Percentiles rank a stretch among this genome's conserved stretches.
Evolutionary conservation across 2,329 filamentous ascomycete genomes (phyloP).

Genomic region (Colletotrichum karsti): DNA sequence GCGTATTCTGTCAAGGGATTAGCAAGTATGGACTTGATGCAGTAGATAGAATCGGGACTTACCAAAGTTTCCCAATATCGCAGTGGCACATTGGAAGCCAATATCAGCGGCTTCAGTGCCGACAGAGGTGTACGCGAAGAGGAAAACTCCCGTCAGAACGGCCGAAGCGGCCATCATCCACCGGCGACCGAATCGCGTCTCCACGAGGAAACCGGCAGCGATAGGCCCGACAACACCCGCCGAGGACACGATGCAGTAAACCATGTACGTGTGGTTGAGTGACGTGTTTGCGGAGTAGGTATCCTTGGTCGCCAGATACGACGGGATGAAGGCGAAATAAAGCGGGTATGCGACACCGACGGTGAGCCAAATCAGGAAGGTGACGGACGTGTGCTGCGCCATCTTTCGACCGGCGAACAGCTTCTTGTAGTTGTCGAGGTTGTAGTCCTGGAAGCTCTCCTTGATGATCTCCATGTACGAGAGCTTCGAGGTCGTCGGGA

Average conservation of each 20-base stretch:
- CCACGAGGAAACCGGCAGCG: constrained; percentile 49
- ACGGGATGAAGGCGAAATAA: constrained; percentile 55
- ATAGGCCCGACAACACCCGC: constrained; percentile 49
- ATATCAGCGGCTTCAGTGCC: constrained; percentile 45
- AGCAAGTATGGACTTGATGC: constrained; percentile 1
- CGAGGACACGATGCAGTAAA: constrained; percentile 47
- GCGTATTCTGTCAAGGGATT: constrained; percentile 31
- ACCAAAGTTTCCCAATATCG: constrained; percentile 53
- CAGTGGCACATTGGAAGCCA: constrained; percentile 51
- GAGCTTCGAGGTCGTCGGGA: constrained; percentile 14
- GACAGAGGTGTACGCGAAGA: constrained; percentile 54
- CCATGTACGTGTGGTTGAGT: constrained; percentile 41
- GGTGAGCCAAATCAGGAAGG: constrained; percentile 52
- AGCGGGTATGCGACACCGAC: constrained; percentile 57
- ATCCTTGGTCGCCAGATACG: constrained; percentile 50
- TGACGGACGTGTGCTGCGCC: constrained; percentile 43
- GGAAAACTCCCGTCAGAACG: constrained; percentile 52
- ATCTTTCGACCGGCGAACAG: constrained; percentile 42
- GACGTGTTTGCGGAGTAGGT: constrained; percentile 34
- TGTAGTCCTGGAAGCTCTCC: constrained; percentile 28
- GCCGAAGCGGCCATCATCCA: constrained; percentile 55
- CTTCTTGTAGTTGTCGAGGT: constrained; percentile 37
- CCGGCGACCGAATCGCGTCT: constrained; percentile 48
- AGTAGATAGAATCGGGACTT: constrained; percentile 18
- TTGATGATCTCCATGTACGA: constrained; percentile 36